These are phyloP conservation scores for Elsinoe ampelina DNA, from an alignment of 2,329 filamentous ascomycete species.

Conservation along the genomic window DNA sequence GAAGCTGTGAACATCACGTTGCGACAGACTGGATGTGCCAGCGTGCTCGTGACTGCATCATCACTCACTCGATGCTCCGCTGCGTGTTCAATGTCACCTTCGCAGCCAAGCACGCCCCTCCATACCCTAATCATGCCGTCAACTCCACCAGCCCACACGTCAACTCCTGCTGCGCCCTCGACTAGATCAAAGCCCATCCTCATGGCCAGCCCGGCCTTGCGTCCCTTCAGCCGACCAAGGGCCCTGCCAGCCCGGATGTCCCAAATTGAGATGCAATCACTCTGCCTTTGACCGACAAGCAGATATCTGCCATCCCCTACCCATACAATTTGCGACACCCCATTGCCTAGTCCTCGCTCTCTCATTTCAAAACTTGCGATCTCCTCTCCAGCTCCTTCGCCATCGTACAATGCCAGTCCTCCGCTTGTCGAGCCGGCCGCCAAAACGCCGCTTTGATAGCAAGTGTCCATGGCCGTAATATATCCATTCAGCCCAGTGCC, in stretches of 20 bases:
- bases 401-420: constrained; percentile 47
- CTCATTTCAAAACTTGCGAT: constrained; percentile 40
- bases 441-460: constrained; percentile 38
- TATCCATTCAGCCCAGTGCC: constrained; percentile 47
- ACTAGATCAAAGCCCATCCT: constrained; percentile 47
- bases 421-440: constrained; percentile 51
- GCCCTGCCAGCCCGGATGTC: constrained; percentile 48
- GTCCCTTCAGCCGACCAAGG: constrained; percentile 40
- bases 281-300: constrained; percentile 48
- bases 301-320: constrained; percentile 50
- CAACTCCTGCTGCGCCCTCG: constrained; percentile 30
- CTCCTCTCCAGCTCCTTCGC: constrained; percentile 39
- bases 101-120: constrained; percentile 35
- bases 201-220: constrained; percentile 43
- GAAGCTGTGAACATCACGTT: constrained; percentile 13
- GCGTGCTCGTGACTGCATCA: constrained; percentile 13
- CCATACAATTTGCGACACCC: constrained; percentile 49
- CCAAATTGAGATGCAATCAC: constrained; percentile 47
- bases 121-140: constrained; percentile 44
- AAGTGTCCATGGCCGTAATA: constrained; percentile 44
- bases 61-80: constrained; percentile 29
- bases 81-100: constrained; percentile 35
- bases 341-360: constrained; percentile 35
- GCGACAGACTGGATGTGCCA: constrained; percentile 5
- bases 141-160: constrained; percentile 51